Conservation (phyloP, 352 stramenopile genomes). For the Pythium brassicae region DNA sequence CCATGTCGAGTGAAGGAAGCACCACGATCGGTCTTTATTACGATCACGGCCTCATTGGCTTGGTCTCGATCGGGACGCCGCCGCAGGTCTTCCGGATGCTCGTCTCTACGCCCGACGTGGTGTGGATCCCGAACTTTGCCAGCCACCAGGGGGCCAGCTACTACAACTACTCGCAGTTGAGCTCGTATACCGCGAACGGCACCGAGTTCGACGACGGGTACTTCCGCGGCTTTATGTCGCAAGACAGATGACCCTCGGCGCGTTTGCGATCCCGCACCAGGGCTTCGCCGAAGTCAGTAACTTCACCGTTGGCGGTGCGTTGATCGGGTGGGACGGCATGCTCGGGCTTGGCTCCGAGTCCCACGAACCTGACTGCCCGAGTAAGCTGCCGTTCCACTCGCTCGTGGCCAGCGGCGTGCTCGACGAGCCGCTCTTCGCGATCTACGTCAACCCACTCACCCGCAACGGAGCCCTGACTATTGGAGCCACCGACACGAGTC, state of each 20-base stretch:
- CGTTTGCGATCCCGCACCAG: not conserved
- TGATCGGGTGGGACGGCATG: not conserved
- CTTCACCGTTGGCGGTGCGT: not conserved
- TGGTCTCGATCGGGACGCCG: conserved; percentile 6
- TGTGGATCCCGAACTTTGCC: conserved; percentile 4
- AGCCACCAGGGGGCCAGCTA: not conserved
- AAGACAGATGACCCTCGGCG: conserved; percentile 5
- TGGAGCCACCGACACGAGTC: conserved; percentile 1
- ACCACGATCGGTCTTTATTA: not conserved
- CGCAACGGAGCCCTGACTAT: conserved; percentile 5
- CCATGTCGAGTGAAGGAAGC: not conserved
- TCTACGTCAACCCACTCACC: conserved; percentile 1
- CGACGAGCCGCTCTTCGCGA: conserved; percentile 11
- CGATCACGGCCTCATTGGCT: not conserved
- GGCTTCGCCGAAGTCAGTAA: conserved; percentile 3
- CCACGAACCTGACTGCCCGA: not conserved
- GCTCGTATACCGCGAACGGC: conserved; percentile 10
- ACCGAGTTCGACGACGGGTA: not conserved
- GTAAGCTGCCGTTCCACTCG: conserved; percentile 2
- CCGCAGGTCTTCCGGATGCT: conserved; percentile 5
- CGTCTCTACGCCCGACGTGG: not conserved
- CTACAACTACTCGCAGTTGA: conserved; percentile 13
- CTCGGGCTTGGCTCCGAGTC: conserved; percentile 5
- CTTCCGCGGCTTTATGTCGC: conserved; percentile 7
- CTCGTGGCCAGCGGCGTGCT: conserved; percentile 10